Base-by-base conservation (phyloP, 768 basidiomycete species). In the Termitomyces sp. region DNA sequence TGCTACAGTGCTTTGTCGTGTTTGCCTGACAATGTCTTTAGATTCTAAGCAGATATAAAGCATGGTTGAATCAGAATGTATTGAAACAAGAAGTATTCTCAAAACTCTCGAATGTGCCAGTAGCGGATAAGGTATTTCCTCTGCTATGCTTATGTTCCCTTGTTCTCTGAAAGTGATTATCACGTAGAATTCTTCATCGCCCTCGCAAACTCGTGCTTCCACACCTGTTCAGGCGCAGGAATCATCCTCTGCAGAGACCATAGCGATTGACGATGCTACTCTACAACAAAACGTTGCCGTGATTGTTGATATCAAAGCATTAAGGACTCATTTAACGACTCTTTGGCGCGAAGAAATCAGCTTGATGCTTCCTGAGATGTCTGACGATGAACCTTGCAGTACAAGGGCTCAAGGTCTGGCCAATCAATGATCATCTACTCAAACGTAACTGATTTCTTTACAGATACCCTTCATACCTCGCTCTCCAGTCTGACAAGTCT, bases 21-120 rank as follows among this genome's bases (percentile, higher is more conserved):
- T 28, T 28, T 51, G 50, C 2, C 36, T 60, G 28, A 53, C 45
- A 28, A 33, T 47, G 41, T 41, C 31, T 9, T 34, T 46, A 95
- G 92, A 85, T 97, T 58, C 64, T 95, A 51, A 88, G 86, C 63
- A 81, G 94, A 55, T 94, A 92, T 67, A 82, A 74, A 56, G 80
- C 79, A 33, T 96, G 93, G 91, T 71, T 98, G n/a, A 81, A 86
- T 60, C 75, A 73, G 34, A 77, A 67, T 31, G 68, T 87, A 36
- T 77, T 81, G 15, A 65, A 70, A 31, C 62, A 74, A 10, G 83
- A 86, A 20, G 33, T 69, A 22, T 62, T 70, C 8, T 59, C 66
- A 16, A 80, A 74, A 57, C 62, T 62, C 20, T 65, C 66, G 26
- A 64, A 75, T 8, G 48, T 56, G 36, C 64, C 68, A 18, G 64